phyloP scores from a whole-genome alignment of 345 rosid species.

The Gossypium ekmanianum region DNA sequence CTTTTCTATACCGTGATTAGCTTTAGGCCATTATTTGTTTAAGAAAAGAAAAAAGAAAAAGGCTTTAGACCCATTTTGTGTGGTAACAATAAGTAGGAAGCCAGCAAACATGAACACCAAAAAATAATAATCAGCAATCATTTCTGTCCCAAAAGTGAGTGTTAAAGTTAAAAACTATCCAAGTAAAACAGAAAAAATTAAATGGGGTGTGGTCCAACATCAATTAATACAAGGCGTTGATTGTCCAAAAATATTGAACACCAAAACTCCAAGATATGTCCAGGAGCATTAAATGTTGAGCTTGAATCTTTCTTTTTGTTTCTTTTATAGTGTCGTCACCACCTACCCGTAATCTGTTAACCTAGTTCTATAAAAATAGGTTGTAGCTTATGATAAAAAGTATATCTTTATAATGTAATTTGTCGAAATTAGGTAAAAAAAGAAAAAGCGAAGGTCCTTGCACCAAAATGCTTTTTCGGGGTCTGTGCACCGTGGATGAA shows the following conservation, averaged over 20 bases:
- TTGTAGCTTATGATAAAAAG: neutral
- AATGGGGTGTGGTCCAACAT: too few relatives aligned
- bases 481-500: neutral
- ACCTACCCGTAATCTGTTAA: too few relatives aligned
- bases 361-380: neutral
- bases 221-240: too few relatives aligned
- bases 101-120: too few relatives aligned
- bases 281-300: too few relatives aligned
- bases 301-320: too few relatives aligned
- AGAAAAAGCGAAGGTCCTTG: neutral
- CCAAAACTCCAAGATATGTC: too few relatives aligned
- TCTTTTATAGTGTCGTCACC: neutral
- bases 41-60: neutral
- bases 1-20: neutral
- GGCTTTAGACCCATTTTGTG: too few relatives aligned
- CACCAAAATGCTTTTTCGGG: neutral
- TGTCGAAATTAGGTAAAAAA: neutral
- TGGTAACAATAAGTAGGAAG: too few relatives aligned
- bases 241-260: too few relatives aligned
- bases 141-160: neutral
- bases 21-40: neutral
- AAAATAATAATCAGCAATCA: slow-evolving; percentile 16
- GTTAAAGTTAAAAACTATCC: neutral
- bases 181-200: too few relatives aligned
- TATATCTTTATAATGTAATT: too few relatives aligned